Base-by-base conservation (phyloP, 2,329 filamentous ascomycete genomes). In the Fusarium sp. region DNA sequence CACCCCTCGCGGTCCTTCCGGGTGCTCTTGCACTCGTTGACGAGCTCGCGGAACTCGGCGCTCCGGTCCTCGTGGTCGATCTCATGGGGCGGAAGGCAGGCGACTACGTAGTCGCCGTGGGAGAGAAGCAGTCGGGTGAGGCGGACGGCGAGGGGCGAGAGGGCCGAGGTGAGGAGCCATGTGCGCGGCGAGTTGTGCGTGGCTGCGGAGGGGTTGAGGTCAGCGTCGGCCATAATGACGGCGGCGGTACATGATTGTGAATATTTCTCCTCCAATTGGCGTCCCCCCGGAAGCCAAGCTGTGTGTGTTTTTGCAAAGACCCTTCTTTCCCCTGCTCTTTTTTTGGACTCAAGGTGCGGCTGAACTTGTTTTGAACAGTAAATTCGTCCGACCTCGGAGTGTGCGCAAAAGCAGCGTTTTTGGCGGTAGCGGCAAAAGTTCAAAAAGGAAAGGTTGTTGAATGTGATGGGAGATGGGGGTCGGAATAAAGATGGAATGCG, bases 31-130 rank as follows among this genome's bases (percentile, higher is more conserved):
- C 87, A 90, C 78, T 90, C 88, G 67, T 90, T 88, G 61, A 96
- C 85, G 69, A 97, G 91, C 68, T 89, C 88, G 61, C 91, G 89
- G 79, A 96, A 96, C 78, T 94, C 92, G 73, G 89, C 85, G 77
- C 90, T 92, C 69, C 92, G 89, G 50, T 87, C 86, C 38, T 90
- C 90, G 78, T 94, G 87, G 74, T 94, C 91, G 69, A 94, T 90
- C 79, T 96, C 92, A 55, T 86, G 83, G 3, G 93, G 91, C 51
- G 92, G 89, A 33, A 97, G 85, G 58, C 94, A 96, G 5, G 93
- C 91, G 51, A 95, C 91, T 50, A 97, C 91, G 77, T 91, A 94
- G 80, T 98, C 96, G 53, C 96, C 95, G 80, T 97, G 93, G n/a
- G 89, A 88, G 51, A 98, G 89, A 44, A 97, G 85, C 73, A 93